Base-by-base conservation (phyloP, 1,139 yeast genomes). In the Trichomonascaceae sp. region DNA sequence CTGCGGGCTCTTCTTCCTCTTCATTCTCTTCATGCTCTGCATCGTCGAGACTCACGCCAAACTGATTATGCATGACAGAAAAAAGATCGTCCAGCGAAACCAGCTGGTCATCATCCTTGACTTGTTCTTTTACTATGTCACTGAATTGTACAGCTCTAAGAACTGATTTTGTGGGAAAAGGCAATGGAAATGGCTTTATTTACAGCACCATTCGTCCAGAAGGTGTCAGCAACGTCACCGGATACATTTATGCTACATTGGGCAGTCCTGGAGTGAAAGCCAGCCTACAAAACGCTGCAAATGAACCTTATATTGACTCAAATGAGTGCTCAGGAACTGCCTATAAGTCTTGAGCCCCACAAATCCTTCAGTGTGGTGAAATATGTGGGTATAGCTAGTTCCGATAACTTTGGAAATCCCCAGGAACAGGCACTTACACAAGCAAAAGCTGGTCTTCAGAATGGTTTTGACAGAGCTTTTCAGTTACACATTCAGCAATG, bases 141-240 rank as follows among this genome's bases (percentile, higher is more conserved):
- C 53, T 49, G 36, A 54, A 59, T 9, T 43, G 55, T 1, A 76
- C 89, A 0, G 71, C 88, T 5, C 80, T 81, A 60, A 72, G 95
- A 61, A 78, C 85, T 27, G 69, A 70, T 39, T 69, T 81, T 53
- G 68, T 69, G n/a, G 63, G 55, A 18, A 51, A 58, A 3, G 74
- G 72, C 3, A 60, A 70, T 1, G 81, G 78, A 2, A 58, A 59
- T 46, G 59, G 69, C 9, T 86, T 85, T 1, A 82, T 85, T 9
- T 84, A 69, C 66, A 78, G 85, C 65, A 74, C 74, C 10, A 87
- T 87, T 45, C 76, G 74, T 41, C 95, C 95, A 0, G 71, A 74
- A 10, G 80, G 82, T 47, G 74, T 85, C 5, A 73, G 75, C 27
- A 76, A 81, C 57, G 79, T 82, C 5, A 70, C 75, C 55, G 91